phyloP scores from a whole-genome alignment of 2,329 filamentous ascomycete species.

The Arthrobotrys musiformis region DNA sequence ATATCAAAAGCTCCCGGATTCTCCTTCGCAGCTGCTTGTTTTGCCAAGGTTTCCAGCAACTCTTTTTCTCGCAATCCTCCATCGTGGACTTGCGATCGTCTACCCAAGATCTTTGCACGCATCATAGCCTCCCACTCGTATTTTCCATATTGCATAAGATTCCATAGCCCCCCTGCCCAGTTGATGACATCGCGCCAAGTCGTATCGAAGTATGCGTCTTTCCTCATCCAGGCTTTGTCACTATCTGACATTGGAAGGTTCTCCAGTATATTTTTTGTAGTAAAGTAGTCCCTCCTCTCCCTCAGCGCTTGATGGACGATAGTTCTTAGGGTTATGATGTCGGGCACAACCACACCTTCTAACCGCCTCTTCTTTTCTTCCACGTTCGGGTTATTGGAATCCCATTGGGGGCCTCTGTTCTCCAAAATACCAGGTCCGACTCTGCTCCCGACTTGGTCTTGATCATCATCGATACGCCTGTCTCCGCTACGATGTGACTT shows the following conservation, averaged over 20 bases:
- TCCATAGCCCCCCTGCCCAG: constrained; percentile 35
- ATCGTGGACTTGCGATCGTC: constrained; percentile 8
- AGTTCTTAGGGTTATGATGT: constrained; percentile 20
- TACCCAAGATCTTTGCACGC: constrained; percentile 24
- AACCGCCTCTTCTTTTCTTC: constrained; percentile 13
- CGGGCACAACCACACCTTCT: constrained; percentile 32
- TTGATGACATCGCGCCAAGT: constrained; percentile 33
- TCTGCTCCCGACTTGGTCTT: not conserved
- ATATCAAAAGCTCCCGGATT: not conserved
- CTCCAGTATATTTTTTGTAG: constrained; percentile 26
- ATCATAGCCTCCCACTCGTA: constrained; percentile 39
- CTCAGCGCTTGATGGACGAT: constrained; percentile 44
- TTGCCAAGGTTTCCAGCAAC: not conserved
- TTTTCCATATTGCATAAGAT: constrained; percentile 40
- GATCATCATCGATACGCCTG: constrained; percentile 19
- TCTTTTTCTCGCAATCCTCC: not conserved
- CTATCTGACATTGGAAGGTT: constrained; percentile 26
- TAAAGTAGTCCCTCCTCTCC: constrained; percentile 46
- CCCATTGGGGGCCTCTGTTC: not conserved
- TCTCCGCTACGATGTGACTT: constrained; percentile 51
- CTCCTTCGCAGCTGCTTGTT: not conserved
- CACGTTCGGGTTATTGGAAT: not conserved
- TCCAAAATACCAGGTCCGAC: not conserved
- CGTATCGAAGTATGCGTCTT: constrained; percentile 48
- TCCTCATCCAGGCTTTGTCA: constrained; percentile 35